Percentiles rank a stretch among this genome's conserved stretches.
Evolutionary conservation across 2,329 filamentous ascomycete genomes (phyloP).

Genomic region (Cercospora sp.): DNA sequence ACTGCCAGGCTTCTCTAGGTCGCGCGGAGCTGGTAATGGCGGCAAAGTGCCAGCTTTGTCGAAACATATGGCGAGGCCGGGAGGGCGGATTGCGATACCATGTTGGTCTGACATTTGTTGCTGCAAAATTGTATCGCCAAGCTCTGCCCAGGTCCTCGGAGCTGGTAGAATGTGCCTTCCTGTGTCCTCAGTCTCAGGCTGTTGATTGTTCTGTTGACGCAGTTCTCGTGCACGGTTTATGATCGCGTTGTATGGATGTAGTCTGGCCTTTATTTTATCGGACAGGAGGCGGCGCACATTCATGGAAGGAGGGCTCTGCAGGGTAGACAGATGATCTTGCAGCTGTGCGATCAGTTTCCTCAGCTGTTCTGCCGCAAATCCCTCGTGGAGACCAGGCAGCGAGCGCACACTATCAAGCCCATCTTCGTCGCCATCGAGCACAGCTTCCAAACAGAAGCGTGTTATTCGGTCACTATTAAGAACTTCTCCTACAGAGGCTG

Average conservation of each 20-base stretch:
- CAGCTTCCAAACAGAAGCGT: constrained; percentile 63
- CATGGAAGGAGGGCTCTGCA: constrained; percentile 52
- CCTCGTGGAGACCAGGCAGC: constrained; percentile 60
- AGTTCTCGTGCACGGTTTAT: constrained; percentile 19
- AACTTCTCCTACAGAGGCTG: constrained; percentile 58
- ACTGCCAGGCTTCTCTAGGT: constrained; percentile 6
- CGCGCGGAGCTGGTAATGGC: background rate
- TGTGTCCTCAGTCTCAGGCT: constrained; percentile 5
- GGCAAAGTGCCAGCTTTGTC: constrained; percentile 20
- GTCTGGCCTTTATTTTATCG: constrained; percentile 53
- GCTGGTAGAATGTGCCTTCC: constrained; percentile 28
- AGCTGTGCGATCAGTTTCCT: constrained; percentile 51
- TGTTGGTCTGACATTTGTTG: constrained; percentile 35
- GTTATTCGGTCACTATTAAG: constrained; percentile 60
- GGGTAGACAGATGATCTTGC: constrained; percentile 56
- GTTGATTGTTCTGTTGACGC: background rate
- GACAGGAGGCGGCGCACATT: constrained; percentile 54
- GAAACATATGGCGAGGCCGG: constrained; percentile 34
- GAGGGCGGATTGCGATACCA: constrained; percentile 22
- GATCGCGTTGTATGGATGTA: constrained; percentile 56
- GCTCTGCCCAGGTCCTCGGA: constrained; percentile 37
- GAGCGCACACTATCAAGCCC: constrained; percentile 54
- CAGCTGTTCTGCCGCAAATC: constrained; percentile 55
- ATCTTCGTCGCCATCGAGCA: constrained; percentile 62
- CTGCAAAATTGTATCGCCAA: constrained; percentile 36